These are phyloP conservation scores for Xylaria sp. DNA, from an alignment of 2,329 filamentous ascomycete species.

Conservation along the genomic window DNA sequence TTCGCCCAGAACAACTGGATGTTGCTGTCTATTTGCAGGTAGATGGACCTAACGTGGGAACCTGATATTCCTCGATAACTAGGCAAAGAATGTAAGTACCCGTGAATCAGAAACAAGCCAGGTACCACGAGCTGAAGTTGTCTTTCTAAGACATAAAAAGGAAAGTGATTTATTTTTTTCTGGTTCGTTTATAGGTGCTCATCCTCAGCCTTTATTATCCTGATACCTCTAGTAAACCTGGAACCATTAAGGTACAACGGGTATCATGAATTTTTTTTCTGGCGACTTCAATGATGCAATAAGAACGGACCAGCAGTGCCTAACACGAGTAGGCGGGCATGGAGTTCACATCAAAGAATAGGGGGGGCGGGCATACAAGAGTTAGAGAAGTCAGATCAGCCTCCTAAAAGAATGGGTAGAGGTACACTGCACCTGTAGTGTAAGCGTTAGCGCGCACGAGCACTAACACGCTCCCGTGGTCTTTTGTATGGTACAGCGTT, in stretches of 20 bases:
- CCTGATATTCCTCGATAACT: too few relatives aligned
- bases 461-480: conserved; percentile 10
- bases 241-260: too few relatives aligned
- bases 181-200: not conserved
- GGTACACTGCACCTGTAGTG: not conserved
- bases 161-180: too few relatives aligned
- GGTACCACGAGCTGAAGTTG: too few relatives aligned
- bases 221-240: too few relatives aligned
- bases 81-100: not conserved
- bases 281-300: not conserved
- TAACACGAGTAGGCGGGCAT: too few relatives aligned
- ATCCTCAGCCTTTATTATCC: not conserved
- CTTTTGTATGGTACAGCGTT: not conserved
- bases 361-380: not conserved
- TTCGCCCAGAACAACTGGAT: too few relatives aligned
- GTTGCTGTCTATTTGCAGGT: too few relatives aligned
- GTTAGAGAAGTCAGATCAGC: not conserved
- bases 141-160: too few relatives aligned
- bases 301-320: not conserved
- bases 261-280: not conserved
- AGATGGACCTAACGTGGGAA: too few relatives aligned
- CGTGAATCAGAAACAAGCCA: too few relatives aligned
- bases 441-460: not conserved
- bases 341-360: not conserved
- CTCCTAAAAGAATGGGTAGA: not conserved